phyloP scores from a whole-genome alignment of 495 filamentous ascomycete species.

The Lineolata rhizophorae region DNA sequence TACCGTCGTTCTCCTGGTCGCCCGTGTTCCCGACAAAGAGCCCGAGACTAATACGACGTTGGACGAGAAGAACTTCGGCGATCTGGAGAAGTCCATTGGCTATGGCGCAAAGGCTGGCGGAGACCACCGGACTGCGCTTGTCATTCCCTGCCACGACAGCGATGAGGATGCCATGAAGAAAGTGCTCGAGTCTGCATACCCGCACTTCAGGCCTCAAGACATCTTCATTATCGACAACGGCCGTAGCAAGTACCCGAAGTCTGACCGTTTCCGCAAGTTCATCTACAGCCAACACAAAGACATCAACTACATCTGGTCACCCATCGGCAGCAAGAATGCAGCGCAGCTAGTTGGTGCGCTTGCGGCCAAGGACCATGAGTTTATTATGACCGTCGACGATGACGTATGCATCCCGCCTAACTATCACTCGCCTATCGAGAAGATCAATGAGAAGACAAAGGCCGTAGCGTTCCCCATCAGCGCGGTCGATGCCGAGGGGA shows the following conservation, averaged over 20 bases:
- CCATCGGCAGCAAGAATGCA: neutral
- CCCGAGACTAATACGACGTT: neutral
- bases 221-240: slow-evolving; percentile 5
- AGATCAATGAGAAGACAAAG: neutral
- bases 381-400: neutral
- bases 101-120: neutral
- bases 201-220: slow-evolving; percentile 5
- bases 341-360: slow-evolving; percentile 1
- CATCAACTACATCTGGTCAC: neutral
- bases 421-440: neutral
- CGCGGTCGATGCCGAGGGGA: neutral
- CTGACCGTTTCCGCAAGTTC: neutral
- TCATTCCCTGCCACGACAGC: slow-evolving; percentile 8
- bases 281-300: slow-evolving; percentile 2
- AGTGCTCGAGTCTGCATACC: slow-evolving; percentile 3
- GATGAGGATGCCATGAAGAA: slow-evolving; percentile 1
- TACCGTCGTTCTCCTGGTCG: neutral
- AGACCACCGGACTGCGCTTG: slow-evolving; percentile 13
- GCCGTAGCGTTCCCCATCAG: neutral
- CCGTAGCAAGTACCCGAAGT: neutral
- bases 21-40: neutral
- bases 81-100: too few relatives aligned
- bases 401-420: neutral
- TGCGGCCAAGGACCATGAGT: neutral
- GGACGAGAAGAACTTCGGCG: neutral